Evolutionary conservation across 225 moss, liverwort and hornwort genomes (phyloP), one percentile per base, ranked within the genome.

Genomic region (Antitrichia curtipendula): DNA sequence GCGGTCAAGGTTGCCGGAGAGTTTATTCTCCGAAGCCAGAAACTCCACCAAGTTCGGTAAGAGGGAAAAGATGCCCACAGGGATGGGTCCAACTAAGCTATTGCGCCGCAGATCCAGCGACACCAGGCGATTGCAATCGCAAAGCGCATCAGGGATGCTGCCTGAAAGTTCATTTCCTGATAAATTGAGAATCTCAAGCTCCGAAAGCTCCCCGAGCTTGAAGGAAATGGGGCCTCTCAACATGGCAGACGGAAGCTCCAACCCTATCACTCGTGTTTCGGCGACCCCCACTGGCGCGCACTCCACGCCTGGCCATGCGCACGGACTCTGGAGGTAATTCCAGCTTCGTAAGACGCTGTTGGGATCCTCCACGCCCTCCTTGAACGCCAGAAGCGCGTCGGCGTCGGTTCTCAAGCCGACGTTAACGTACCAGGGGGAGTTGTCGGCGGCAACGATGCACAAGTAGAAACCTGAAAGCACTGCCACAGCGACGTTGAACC

Each of bases 241-340:
- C 85, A 87, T 87, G 31, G 93, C 50, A 1, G 86, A 91, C 87
- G 91, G 87, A 23, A 97, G 70, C 73, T 94, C 94, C 31, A 97
- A 78, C 74, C 84, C 85, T 50, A 95, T 90, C 45, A 97, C 96
- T 68, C 97, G 94, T 17, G 85, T 88, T 12, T 88, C 85, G 16
- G n/a, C 69, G 22, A 27, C 56, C 10, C 70, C 73, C 66, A 89
- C 91, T 63, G 47, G 54, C 36, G 87, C 94, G 81, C 97, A 97
- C 83, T 91, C 91, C 64, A 97, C 95, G 29, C 97, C 96, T 12
- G 81, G 71, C 97, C 97, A 97, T 87, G 73, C 64, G 77, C 97
- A 97, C 31, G 96, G 96, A 75, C 88, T 88, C 34, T 84, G 72
- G 2, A 86, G 78, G n/a, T 78, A 80, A 50, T 87, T 94, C 95